Base-by-base conservation (phyloP, 2,329 filamentous ascomycete genomes). In the Cordyceps javanica region DNA sequence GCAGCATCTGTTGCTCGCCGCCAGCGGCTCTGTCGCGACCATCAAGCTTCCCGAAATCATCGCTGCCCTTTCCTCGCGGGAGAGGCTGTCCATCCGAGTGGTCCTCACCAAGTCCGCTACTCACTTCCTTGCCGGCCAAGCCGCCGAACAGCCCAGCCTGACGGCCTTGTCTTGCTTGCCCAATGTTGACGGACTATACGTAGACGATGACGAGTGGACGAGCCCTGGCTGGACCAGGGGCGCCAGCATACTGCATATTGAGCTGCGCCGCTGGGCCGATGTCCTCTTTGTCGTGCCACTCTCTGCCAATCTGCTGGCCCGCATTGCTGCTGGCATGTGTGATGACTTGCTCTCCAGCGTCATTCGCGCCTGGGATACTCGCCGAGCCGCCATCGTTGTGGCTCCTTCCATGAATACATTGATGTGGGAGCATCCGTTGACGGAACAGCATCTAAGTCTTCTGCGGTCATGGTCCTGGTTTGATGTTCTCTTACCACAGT, bases 341-440 rank as follows among this genome's bases (percentile, higher is more conserved):
- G 91, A 96, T 66, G 87, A 88, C 58, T 75, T 97, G 7, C 70
- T 97, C 5, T 87, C 85, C 14, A 79, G 75, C 49, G 87, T 94
- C 0, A 80, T 94, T 38, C 79, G 93, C 21, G 93, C 93, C 0
- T 99, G 93, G 94, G 93, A 97, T 71, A 86, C 85, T 0, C 79
- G 78, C n/a, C 83, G 85, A 0, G 68, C 77, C 16, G 73, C 87
- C 7, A 90, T 96, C 36, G 66, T 94, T 2, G 88, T 93, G 0
- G 89, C 89, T 2, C 86, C 87, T 1, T 86, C 88, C 30, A 96
- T 96, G 90, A 96, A 97, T 70, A 91, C 85, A 25, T 85, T 87
- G 4, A 96, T 96, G 92, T 96, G 89, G 88, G 77, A 79, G 57
- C 91, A 97, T 68, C 92, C 91, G 2, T 76, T 96, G 46, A 96